Conservation (phyloP, 345 rosid genomes). For the Heritiera fomes region DNA sequence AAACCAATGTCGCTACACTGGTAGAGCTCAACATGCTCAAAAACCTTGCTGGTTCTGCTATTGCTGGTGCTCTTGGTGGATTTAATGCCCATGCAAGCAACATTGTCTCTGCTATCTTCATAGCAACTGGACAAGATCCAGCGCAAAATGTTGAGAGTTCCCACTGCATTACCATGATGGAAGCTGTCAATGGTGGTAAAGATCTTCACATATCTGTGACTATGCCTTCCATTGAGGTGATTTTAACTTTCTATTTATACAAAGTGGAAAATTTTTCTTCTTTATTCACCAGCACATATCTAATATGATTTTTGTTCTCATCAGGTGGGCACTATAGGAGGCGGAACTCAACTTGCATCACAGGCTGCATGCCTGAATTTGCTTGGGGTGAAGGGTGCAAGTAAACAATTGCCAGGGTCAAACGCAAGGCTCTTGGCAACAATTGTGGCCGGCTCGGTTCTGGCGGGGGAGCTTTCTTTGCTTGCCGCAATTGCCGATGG, state of each 20-base stretch:
- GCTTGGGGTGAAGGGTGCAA: constrained; percentile 60
- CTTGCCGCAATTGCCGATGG: constrained; percentile 42
- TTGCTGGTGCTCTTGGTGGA: constrained; percentile 52
- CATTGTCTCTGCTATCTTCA: constrained; percentile 47
- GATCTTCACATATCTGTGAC: constrained; percentile 54
- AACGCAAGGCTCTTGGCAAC: constrained; percentile 50
- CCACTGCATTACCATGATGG: constrained; percentile 60
- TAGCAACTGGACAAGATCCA: constrained; percentile 61
- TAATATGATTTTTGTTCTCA: neutral
- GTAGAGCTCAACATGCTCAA: constrained; percentile 53
- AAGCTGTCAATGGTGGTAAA: constrained; percentile 45
- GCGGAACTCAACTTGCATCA: constrained; percentile 56
- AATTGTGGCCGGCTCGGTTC: constrained; percentile 52
- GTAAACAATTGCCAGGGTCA: constrained; percentile 40
- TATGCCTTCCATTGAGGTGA: constrained; percentile 56
- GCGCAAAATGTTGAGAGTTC: constrained; percentile 59
- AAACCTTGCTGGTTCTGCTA: constrained; percentile 51
- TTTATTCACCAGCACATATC: neutral
- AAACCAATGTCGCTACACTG: constrained; percentile 40
- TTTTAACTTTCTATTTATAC: neutral
- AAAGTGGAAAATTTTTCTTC: neutral
- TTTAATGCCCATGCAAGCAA: constrained; percentile 53
- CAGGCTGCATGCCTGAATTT: constrained; percentile 60
- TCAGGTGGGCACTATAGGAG: constrained; percentile 61
- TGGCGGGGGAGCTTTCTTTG: constrained; percentile 58